Base-by-base conservation (phyloP, 768 basidiomycete genomes). In the Pulveroboletus sp. region DNA sequence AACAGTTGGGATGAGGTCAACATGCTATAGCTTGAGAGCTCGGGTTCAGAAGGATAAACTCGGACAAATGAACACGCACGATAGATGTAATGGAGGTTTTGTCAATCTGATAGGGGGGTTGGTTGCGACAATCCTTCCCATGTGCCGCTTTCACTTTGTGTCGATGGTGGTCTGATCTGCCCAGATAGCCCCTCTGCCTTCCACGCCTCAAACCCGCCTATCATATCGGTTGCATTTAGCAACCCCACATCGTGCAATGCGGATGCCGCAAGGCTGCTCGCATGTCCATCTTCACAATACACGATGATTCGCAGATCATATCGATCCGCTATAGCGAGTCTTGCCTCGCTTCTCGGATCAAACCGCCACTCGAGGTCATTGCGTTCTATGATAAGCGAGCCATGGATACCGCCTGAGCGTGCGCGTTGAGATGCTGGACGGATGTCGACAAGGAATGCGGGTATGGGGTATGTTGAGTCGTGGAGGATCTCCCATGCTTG, bases 361-460 rank as follows among this genome's bases (percentile, higher is more conserved):
- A 91, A 83, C 20, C 80, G 76, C 86, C 87, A 89, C 63, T 91
- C 89, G 45, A 91, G 74, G 6, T 82, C 77, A 59, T 87, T 90
- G 20, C 88, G 76, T 58, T 90, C 88, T 49, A 90, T 77, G 45
- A 86, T 69, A 47, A 90, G 68, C n/a, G 87, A 77, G 0, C 88
- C 86, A 8, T 72, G 73, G 46, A 90, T 84, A 0, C 69, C 74
- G 0, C 89, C 89, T 27, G 77, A 69, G 40, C 61, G 63, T 6
- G 72, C 72, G 14, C 89, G 76, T 63, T 87, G 79, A 6, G 73
- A 75, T 33, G 72, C 77, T 0, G 87, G 78, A 7, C 89, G 81
- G 43, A 90, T 89, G 63, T 90, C 89, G 7, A 91, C 87, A 35
- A 91, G 72, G 46, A 90, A 77, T 1, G 81, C 83, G 1, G 87